These are phyloP conservation scores for Syzygium aromaticum DNA, from an alignment of 345 rosid species.

Conservation along the genomic window DNA sequence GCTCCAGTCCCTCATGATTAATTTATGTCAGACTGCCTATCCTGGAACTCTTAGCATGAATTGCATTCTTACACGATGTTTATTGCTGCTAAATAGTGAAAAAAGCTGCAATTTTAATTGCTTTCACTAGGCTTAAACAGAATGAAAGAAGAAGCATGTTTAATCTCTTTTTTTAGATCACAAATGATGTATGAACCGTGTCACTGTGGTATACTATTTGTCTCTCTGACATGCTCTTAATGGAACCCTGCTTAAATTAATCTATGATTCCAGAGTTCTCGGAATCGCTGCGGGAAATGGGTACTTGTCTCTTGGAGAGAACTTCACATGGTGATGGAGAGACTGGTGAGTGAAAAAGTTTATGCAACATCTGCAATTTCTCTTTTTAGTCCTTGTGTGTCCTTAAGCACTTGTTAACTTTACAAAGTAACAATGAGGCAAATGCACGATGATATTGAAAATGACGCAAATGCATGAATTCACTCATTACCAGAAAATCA, in stretches of 20 bases:
- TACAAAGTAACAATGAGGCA: background rate
- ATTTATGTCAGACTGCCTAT: background rate
- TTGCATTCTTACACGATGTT: background rate
- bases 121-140: background rate
- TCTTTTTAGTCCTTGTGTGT: background rate
- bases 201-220: background rate
- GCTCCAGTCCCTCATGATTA: background rate
- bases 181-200: background rate
- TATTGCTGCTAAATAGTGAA: background rate
- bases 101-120: background rate
- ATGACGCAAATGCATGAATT: background rate
- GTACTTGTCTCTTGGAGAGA: conserved; percentile 71
- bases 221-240: background rate
- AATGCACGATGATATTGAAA: background rate
- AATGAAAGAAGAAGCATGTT: background rate
- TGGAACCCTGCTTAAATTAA: background rate
- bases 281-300: conserved; percentile 90
- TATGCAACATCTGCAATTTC: conserved; percentile 1
- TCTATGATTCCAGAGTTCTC: conserved; percentile 67
- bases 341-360: conserved; percentile 37
- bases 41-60: background rate
- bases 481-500: background rate
- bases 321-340: conserved; percentile 64
- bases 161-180: background rate
- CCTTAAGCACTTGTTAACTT: background rate